Evolutionary conservation across 148 eudicot genomes (phyloP).

Genomic region (Talinum fruticosum): DNA sequence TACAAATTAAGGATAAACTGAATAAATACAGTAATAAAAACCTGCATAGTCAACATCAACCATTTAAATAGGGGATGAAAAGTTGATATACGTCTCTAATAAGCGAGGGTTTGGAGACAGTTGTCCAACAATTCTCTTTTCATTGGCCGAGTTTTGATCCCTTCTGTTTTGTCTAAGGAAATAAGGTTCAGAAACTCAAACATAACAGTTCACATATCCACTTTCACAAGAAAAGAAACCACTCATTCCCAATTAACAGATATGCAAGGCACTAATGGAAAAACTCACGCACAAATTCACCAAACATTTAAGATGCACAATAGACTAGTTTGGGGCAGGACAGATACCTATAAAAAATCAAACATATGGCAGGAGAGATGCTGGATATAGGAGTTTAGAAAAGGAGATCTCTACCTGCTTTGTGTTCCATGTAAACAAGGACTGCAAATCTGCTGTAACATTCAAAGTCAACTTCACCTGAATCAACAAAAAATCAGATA

Average conservation of each 20-base stretch:
- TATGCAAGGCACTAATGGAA: neutral
- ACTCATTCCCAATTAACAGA: neutral
- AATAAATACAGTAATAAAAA: neutral
- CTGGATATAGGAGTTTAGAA: neutral
- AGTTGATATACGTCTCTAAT: neutral
- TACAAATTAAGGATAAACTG: neutral
- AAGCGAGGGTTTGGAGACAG: neutral
- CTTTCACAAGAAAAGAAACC: neutral
- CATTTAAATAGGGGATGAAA: neutral
- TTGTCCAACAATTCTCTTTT: neutral
- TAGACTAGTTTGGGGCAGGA: too few relatives aligned
- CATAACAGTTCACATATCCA: neutral
- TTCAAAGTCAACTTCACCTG: slow-evolving; percentile 69
- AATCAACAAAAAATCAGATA: neutral
- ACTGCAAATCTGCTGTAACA: slow-evolving; percentile 69
- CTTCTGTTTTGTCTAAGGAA: neutral
- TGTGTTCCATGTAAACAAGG: slow-evolving; percentile 90
- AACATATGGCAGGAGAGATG: neutral
- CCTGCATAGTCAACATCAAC: neutral
- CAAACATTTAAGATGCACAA: too few relatives aligned
- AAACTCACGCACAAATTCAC: neutral
- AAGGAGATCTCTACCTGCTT: slow-evolving; percentile 57
- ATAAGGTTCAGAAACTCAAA: neutral
- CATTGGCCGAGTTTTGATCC: neutral
- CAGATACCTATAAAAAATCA: too few relatives aligned